phyloP scores from a whole-genome alignment of 164 flowering plant species.

The Litsea cubeba region DNA sequence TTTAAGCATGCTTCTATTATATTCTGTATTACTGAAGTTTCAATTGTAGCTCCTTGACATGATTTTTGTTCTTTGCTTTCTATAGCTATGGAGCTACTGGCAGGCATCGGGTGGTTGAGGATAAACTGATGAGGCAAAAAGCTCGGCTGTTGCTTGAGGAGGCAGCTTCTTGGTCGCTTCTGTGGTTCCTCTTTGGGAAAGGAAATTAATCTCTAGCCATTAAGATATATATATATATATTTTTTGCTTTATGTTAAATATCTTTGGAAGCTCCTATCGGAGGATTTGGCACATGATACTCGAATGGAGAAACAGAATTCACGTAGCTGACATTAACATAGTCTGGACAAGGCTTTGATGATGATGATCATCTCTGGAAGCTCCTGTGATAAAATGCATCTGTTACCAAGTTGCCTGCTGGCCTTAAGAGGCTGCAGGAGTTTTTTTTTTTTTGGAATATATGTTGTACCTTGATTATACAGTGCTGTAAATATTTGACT shows the following conservation, averaged over 20 bases:
- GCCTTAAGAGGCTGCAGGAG: too few species aligned
- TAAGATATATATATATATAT: background rate
- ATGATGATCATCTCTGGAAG: background rate
- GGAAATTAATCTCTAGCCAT: constrained; percentile 43
- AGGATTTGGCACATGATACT: background rate
- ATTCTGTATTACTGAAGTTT: background rate
- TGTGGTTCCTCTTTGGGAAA: constrained; percentile 97
- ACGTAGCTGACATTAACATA: background rate
- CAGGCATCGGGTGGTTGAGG: constrained; percentile 72
- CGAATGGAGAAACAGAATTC: background rate
- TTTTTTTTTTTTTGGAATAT: too few species aligned
- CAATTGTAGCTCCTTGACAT: background rate
- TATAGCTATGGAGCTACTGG: constrained; percentile 62
- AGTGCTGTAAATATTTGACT: background rate
- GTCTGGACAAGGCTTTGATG: background rate
- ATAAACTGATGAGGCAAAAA: constrained; percentile 86
- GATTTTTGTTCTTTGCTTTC: constrained; percentile 10
- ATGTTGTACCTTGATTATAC: too few species aligned
- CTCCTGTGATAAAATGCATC: too few species aligned
- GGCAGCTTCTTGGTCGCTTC: constrained; percentile 98
- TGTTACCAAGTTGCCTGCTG: too few species aligned
- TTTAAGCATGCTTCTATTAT: background rate
- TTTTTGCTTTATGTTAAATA: background rate
- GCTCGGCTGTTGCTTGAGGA: constrained; percentile 80
- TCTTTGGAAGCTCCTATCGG: background rate